Percentiles rank a stretch among this genome's conserved stretches.
Conservation (phyloP, 2,329 filamentous ascomycete species). For the Macrophomina pseudophaseolina region DNA sequence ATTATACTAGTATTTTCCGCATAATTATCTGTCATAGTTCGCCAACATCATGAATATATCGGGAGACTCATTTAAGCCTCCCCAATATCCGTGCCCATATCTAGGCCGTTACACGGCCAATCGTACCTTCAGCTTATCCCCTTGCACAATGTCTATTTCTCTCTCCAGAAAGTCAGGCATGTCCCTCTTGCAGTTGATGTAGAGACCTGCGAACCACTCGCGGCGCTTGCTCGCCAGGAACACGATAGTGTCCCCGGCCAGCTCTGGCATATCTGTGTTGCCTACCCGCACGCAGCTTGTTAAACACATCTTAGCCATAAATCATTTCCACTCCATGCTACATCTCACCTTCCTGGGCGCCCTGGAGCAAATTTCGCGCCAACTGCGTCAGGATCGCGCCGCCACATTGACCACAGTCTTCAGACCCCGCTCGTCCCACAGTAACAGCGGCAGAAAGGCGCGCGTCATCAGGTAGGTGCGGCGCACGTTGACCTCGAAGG, state of each 20-base stretch:
- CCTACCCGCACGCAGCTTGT: neutral
- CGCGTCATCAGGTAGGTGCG: constrained; percentile 54
- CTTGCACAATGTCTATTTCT: too few relatives aligned
- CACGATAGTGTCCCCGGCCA: constrained; percentile 25
- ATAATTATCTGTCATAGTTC: too few relatives aligned
- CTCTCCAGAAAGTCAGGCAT: constrained; percentile 49
- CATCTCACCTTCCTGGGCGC: too few relatives aligned
- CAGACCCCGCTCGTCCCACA: constrained; percentile 33
- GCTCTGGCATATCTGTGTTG: constrained; percentile 11
- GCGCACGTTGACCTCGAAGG: constrained; percentile 56
- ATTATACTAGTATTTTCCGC: too few relatives aligned
- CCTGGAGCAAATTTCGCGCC: neutral
- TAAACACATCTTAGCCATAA: too few relatives aligned
- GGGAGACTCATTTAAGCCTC: too few relatives aligned
- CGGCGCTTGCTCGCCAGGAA: constrained; percentile 48
- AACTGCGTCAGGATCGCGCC: constrained; percentile 36
- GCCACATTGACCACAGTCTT: constrained; percentile 56
- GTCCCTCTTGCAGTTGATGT: constrained; percentile 54
- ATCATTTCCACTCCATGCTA: too few relatives aligned
- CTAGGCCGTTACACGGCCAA: neutral
- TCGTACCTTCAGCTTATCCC: neutral
- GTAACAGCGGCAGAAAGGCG: constrained; percentile 53
- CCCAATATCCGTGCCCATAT: too few relatives aligned
- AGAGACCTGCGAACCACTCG: constrained; percentile 54
- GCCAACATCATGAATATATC: too few relatives aligned